Evolutionary conservation across 352 stramenopile species (phyloP).

Genomic region (Phytophthora sp.): DNA sequence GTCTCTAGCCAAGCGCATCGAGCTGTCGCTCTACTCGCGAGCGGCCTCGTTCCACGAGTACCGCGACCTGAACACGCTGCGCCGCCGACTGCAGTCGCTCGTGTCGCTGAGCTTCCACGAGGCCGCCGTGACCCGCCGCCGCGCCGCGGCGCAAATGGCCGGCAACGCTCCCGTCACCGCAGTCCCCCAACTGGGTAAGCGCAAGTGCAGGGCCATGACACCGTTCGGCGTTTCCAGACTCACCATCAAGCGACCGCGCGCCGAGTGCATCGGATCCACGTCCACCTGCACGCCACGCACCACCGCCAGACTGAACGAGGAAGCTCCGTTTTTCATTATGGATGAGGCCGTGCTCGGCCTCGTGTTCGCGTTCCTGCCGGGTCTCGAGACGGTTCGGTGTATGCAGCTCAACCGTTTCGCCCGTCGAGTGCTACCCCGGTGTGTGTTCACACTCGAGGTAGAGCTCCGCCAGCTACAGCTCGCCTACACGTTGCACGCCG

Average conservation of each 20-base stretch:
- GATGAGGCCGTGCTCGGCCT: conserved; percentile 74
- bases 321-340: conserved; percentile 61
- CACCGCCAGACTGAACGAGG: conserved; percentile 9
- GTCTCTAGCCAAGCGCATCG: conserved; percentile 86
- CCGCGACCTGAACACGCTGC: conserved; percentile 84
- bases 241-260: conserved; percentile 59
- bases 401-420: conserved; percentile 72
- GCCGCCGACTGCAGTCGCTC: conserved; percentile 79
- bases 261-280: conserved; percentile 33
- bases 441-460: conserved; percentile 63
- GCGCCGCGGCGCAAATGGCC: conserved; percentile 21
- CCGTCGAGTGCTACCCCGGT: conserved; percentile 54
- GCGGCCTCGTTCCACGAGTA: conserved; percentile 87
- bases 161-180: conserved; percentile 23
- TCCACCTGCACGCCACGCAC: conserved; percentile 24
- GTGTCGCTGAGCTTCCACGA: conserved; percentile 90
- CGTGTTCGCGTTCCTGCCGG: conserved; percentile 75
- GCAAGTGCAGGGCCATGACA: conserved; percentile 37
- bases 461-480: conserved; percentile 55
- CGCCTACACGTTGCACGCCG: conserved; percentile 40
- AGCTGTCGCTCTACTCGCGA: conserved; percentile 85
- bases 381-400: conserved; percentile 69
- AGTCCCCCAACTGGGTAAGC: conserved; percentile 56
- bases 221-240: conserved; percentile 69
- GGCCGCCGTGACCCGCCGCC: conserved; percentile 65